Base-by-base conservation (phyloP, 768 basidiomycete species). In the Tricholomella constricta region DNA sequence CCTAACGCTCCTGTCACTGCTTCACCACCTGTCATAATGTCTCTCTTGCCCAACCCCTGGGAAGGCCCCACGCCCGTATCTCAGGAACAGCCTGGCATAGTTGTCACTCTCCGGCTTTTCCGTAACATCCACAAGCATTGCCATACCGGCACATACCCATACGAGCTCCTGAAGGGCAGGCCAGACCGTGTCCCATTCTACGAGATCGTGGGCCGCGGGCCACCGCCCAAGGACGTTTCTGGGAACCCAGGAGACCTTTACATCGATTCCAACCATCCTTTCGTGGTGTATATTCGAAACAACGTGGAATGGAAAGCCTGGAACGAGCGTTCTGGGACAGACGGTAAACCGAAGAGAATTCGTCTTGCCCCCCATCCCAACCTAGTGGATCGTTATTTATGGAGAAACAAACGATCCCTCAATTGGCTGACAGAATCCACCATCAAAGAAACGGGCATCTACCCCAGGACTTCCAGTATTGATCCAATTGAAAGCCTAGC, bases 201-300 rank as follows among this genome's bases (percentile, higher is more conserved):
- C 23, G 52, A 54, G 40, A 45, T 54, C 15, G n/a, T 47, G 17
- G 55, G 55, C 15, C 26, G 20, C 7, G 56, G 52, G 11, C 52
- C 37, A 26, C 48, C 52, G 8, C 56, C 52, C 27, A 26, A 27
- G n/a, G n/a, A n/a, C n/a, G n/a, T n/a, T n/a, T n/a, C n/a, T n/a
- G n/a, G n/a, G n/a, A n/a, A n/a, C n/a, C n/a, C n/a, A n/a, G n/a
- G n/a, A n/a, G n/a, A n/a, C n/a, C n/a, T n/a, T n/a, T n/a, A n/a
- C n/a, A n/a, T n/a, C n/a, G n/a, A n/a, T n/a, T n/a, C n/a, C n/a
- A n/a, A n/a, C n/a, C n/a, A n/a, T n/a, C n/a, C n/a, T n/a, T n/a
- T n/a, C n/a, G n/a, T n/a, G n/a, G n/a, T n/a, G n/a, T n/a, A n/a
- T n/a, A n/a, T n/a, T n/a, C n/a, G n/a, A n/a, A n/a, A n/a, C n/a